phyloP scores from a whole-genome alignment of 2,329 filamentous ascomycete species.

The Setomelanomma holmii region DNA sequence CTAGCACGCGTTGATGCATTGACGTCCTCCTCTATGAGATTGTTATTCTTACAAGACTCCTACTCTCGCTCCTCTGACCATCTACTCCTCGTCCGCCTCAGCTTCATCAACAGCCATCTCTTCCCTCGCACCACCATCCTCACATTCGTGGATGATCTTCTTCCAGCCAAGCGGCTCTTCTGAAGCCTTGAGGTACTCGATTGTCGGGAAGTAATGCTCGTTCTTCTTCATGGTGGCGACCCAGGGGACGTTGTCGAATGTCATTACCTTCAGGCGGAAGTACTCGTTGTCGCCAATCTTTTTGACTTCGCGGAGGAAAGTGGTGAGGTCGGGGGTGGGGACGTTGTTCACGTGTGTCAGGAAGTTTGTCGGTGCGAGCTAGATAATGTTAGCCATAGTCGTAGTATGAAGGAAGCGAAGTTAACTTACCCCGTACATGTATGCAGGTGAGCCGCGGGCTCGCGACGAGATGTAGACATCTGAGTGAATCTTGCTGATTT shows the following conservation, averaged over 20 bases:
- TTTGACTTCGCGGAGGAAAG: constrained; percentile 81
- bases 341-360: constrained; percentile 94
- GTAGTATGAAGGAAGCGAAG: constrained; percentile 66
- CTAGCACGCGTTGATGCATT: too few relatives aligned
- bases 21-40: too few relatives aligned
- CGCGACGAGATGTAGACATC: constrained; percentile 95
- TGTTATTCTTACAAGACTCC: background rate
- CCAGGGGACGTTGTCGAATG: constrained; percentile 98
- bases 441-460: constrained; percentile 45
- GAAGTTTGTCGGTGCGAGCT: constrained; percentile 97
- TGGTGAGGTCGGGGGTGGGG: constrained; percentile 79
- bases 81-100: constrained; percentile 36
- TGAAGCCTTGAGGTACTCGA: constrained; percentile 68
- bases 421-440: constrained; percentile 57
- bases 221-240: constrained; percentile 99
- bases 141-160: constrained; percentile 62
- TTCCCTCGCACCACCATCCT: constrained; percentile 46
- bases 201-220: constrained; percentile 86
- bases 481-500: constrained; percentile 94
- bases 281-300: constrained; percentile 97
- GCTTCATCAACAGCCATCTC: constrained; percentile 35
- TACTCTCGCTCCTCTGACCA: background rate
- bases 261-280: constrained; percentile 96
- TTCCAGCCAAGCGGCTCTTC: constrained; percentile 63
- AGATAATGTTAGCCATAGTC: constrained; percentile 63